Base-by-base conservation (phyloP, 2,329 filamentous ascomycete genomes). In the Trichoderma sp. region DNA sequence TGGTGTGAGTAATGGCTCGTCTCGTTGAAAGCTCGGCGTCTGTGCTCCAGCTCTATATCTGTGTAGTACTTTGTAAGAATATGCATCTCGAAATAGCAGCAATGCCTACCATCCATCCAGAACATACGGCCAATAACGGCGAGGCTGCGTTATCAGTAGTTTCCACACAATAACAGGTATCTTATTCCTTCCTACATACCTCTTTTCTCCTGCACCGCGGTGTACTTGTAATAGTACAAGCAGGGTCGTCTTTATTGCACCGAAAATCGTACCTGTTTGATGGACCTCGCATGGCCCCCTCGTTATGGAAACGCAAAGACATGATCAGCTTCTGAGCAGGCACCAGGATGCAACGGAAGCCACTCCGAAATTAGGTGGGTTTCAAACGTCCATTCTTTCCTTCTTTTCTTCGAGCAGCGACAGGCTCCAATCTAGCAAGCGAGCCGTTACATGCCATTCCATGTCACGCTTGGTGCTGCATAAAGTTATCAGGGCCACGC, bases 331-430 rank as follows among this genome's bases (percentile, higher is more conserved):
- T 10, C 40, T 33, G 37, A 21, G 29, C 58, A 61, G 37, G 58
- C 58, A 61, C 58, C 58, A 24, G 58, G 58, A 61, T 47, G 31
- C 24, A 61, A 37, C 37, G 58, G 37, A 61, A 61, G 31, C 40
- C 24, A 43, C 58, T 31, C 58, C 58, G 58, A 61, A 61, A 61
- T 61, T 13, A 61, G 58, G 58, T 43, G 35, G 57, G 57, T 27
- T 60, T 43, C 33, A 21, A 59, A 10, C 57, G 6, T 43, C 19
- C 16, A 43, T 29, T n/a, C 37, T n/a, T 21, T 57, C 35, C 19
- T 11, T 31, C 37, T 43, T n/a, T 43, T 43, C 40, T 43, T 31
- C 37, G 29, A 13, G 27, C 31, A 27, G 19, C 27, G 27, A 47
- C 43, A n/a, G 5, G 8, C 27, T 47, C 37, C 37, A 43, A 8